Evolutionary conservation across 305 asterid genomes (phyloP).

Genomic region (Rubia occidens): DNA sequence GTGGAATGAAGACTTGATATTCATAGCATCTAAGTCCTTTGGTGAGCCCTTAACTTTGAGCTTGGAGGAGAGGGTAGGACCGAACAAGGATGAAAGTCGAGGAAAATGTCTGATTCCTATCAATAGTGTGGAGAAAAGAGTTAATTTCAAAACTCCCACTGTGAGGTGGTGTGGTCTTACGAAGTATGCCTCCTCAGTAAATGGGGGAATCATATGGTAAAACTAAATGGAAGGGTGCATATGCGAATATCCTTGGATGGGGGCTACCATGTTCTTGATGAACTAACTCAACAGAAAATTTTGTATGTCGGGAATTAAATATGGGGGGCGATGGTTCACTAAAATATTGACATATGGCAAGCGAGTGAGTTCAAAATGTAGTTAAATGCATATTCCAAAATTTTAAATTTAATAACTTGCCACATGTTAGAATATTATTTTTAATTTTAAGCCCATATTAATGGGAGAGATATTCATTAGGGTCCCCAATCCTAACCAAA

Average conservation of each 20-base stretch:
- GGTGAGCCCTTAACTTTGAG: conserved; percentile 55
- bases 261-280: conserved; percentile 43
- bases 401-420: too few species aligned
- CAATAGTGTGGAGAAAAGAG: conserved; percentile 52
- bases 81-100: conserved; percentile 46
- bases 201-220: conserved; percentile 34
- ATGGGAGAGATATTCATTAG: too few species aligned
- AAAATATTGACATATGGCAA: too few species aligned
- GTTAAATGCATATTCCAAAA: too few species aligned
- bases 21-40: conserved; percentile 73
- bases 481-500: too few species aligned
- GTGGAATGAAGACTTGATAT: conserved; percentile 90
- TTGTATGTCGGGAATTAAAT: too few species aligned
- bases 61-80: conserved; percentile 53
- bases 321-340: too few species aligned
- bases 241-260: conserved; percentile 64
- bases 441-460: too few species aligned
- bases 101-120: conserved; percentile 61
- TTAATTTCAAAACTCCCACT: conserved; percentile 44
- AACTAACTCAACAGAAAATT: conserved; percentile 6
- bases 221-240: conserved; percentile 48
- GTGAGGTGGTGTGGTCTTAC: conserved; percentile 66
- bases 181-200: conserved; percentile 34
- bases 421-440: too few species aligned
- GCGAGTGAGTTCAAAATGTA: too few species aligned